These are phyloP conservation scores for Linderniella brevidens DNA, from an alignment of 257 asterid genomes.

Conservation along the genomic window DNA sequence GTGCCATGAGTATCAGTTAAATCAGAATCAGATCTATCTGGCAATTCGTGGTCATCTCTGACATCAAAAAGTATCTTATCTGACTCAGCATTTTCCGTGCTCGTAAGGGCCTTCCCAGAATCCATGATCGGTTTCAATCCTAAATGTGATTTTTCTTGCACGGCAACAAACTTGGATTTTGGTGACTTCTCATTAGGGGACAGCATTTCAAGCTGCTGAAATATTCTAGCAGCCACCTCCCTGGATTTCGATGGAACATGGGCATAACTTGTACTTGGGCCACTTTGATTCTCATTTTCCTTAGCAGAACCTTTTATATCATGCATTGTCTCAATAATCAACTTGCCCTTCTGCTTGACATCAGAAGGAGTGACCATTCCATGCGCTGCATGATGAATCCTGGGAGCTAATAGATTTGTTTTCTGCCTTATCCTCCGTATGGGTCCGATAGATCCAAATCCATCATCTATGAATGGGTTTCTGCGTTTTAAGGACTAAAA, in stretches of 20 bases:
- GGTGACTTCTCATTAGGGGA: slow-evolving; percentile 55
- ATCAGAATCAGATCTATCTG: slow-evolving; percentile 15
- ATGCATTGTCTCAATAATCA: no score
- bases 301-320: no score
- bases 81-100: slow-evolving; percentile 42
- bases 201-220: slow-evolving; percentile 62
- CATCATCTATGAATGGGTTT: slow-evolving; percentile 67
- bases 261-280: slow-evolving; percentile 36
- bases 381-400: slow-evolving; percentile 14
- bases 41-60: slow-evolving; percentile 25
- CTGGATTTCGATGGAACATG: slow-evolving; percentile 50
- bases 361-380: slow-evolving; percentile 15
- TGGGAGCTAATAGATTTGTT: slow-evolving; percentile 31
- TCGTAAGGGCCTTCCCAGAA: slow-evolving; percentile 44
- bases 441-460: slow-evolving; percentile 60
- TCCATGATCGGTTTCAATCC: slow-evolving; percentile 36
- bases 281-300: slow-evolving; percentile 24
- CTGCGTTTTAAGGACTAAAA: slow-evolving; percentile 66
- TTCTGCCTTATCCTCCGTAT: slow-evolving; percentile 72
- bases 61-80: slow-evolving; percentile 24
- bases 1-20: slow-evolving; percentile 15
- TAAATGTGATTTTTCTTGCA: slow-evolving; percentile 28
- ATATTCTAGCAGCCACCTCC: slow-evolving; percentile 68
- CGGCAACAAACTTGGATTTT: slow-evolving; percentile 32
- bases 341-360: no score